Conservation (phyloP, 148 eudicot species). For the Rhododendron molle region DNA sequence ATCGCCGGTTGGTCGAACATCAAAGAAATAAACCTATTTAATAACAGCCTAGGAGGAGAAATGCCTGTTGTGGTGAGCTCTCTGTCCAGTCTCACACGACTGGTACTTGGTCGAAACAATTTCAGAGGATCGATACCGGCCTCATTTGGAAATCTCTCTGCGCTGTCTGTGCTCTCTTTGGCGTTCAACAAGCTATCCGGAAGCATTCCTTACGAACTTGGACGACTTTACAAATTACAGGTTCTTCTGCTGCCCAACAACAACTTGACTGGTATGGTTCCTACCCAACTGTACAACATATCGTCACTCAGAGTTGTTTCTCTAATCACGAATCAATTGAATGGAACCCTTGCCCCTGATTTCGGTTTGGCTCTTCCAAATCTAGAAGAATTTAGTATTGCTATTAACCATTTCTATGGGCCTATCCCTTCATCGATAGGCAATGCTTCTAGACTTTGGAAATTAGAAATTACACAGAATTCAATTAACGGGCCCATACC, state of each 20-base stretch:
- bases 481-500: no score
- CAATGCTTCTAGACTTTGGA: slow-evolving; percentile 3
- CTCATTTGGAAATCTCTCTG: background rate
- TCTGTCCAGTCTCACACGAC: background rate
- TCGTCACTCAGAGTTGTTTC: no score
- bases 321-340: background rate
- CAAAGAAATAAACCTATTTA: background rate
- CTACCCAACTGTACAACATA: no score
- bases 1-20: no score
- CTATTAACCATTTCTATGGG: background rate
- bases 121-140: background rate
- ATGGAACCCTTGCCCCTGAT: background rate
- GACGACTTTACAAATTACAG: no score
- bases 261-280: no score
- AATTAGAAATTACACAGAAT: background rate
- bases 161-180: no score
- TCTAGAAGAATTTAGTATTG: background rate
- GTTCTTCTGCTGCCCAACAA: no score
- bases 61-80: background rate
- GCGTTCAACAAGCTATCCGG: no score
- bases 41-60: slow-evolving; percentile 4
- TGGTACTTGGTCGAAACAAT: background rate
- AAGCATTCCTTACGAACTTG: no score
- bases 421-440: slow-evolving; percentile 1
- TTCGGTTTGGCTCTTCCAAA: slow-evolving; percentile 16